Percentiles rank a stretch among this genome's conserved stretches.
Evolutionary conservation across 164 flowering plant species (phyloP).

Genomic region (Nymphaea colorata): DNA sequence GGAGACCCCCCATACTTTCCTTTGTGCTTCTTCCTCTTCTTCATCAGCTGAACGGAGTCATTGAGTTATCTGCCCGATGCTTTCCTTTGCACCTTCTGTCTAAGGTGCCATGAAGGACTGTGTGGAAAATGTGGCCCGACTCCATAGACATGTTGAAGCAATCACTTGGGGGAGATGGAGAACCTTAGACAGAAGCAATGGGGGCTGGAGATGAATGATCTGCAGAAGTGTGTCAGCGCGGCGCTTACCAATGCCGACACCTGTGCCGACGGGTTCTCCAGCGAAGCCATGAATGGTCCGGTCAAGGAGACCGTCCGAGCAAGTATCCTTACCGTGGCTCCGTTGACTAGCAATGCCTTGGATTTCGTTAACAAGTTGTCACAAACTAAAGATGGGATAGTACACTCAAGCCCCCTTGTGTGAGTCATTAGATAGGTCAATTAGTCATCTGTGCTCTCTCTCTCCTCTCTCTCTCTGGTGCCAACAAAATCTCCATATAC

Average conservation of each 20-base stretch:
- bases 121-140: constrained; percentile 37
- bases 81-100: too few species aligned
- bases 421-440: too few species aligned
- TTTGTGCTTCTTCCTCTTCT: too few species aligned
- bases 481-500: too few species aligned
- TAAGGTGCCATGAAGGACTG: constrained; percentile 54
- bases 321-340: constrained; percentile 6
- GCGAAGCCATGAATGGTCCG: constrained; percentile 13
- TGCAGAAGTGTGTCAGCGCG: constrained; percentile 78
- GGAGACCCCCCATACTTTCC: too few species aligned
- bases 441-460: too few species aligned
- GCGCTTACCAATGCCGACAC: constrained; percentile 55
- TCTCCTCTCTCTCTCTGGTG: too few species aligned
- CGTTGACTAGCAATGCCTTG: constrained; percentile 20
- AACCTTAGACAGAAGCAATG: constrained; percentile 12
- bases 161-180: constrained; percentile 40
- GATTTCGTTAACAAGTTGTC: constrained; percentile 8
- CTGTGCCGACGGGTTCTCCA: constrained; percentile 49
- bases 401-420: too few species aligned
- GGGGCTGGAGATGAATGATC: constrained; percentile 23
- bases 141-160: constrained; percentile 28
- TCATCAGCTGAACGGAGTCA: too few species aligned
- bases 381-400: neutral
- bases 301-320: constrained; percentile 9
- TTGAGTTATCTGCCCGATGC: too few species aligned